phyloP scores from a whole-genome alignment of 345 rosid genomes.

The Adansonia digitata region DNA sequence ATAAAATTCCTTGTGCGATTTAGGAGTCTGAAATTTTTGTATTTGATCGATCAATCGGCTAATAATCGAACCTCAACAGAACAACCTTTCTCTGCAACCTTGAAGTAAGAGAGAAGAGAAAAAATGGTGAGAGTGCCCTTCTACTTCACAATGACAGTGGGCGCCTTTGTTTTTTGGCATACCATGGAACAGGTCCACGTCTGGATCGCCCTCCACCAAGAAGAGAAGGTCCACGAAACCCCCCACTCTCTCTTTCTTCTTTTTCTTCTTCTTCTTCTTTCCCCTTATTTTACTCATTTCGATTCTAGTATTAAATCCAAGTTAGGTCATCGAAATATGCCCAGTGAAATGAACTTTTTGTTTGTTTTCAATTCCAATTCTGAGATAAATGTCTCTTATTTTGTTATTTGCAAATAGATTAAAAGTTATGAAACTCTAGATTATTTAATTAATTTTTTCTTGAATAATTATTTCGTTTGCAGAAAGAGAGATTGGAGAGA shows the following conservation, averaged over 20 bases:
- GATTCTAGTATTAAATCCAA: background rate
- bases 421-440: background rate
- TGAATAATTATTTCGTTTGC: constrained; percentile 1
- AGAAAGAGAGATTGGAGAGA: constrained; percentile 58
- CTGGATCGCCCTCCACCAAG: constrained; percentile 84
- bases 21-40: too few relatives aligned
- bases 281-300: background rate
- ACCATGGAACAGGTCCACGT: constrained; percentile 89
- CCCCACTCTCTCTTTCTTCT: background rate
- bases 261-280: background rate
- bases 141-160: constrained; percentile 67
- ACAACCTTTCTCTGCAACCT: background rate
- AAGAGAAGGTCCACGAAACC: constrained; percentile 39
- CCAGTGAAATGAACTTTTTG: background rate
- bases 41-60: background rate
- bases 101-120: background rate
- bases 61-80: background rate
- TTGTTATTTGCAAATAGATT: background rate
- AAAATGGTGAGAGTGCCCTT: constrained; percentile 67
- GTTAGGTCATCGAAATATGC: background rate
- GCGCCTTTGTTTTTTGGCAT: constrained; percentile 84
- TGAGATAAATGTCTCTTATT: background rate
- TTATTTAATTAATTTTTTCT: too few relatives aligned
- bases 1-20: background rate
- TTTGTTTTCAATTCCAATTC: too few relatives aligned